Base-by-base conservation (phyloP, 805 yeast species). In the Saccharomycopsis oosterbeekiorum region DNA sequence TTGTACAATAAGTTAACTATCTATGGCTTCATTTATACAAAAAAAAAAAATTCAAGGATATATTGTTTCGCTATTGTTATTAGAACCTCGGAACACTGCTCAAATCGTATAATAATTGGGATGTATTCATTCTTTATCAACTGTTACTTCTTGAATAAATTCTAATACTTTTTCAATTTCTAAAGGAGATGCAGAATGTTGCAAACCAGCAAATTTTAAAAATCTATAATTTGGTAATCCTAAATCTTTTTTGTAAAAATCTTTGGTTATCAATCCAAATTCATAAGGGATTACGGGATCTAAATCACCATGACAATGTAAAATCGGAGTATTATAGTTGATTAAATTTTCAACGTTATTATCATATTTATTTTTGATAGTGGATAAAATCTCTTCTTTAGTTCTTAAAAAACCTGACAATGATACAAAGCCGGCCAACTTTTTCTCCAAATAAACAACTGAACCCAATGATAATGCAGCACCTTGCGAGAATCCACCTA, bases 401-500 rank as follows among this genome's bases (percentile, higher is more conserved):
- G 78, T 72, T 2, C 83, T 78, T 62, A 83, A 74, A 68, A 89
- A 89, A 0, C 97, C 97, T 0, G 96, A 88, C 56, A 93, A 74
- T 0, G 84, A 82, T 24, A 90, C 71, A 37, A 88, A 78, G 1
- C 97, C 98, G 9, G 88, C 98, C 21, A 92, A 75, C 68, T 86
- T 87, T 60, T 75, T 70, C 19, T 84, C 84, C 11, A 79, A 71
- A 0, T 59, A 50, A 14, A 51, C 62, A 21, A 82, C 76, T 15
- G 86, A 69, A 2, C 88, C 89, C 62, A 88, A 74, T 1, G 94
- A 75, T 11, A 93, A 64, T 1, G 96, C 91, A 57, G 90, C 96
- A 60, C 99, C 99, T 74, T 94, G 99, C 4, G 96, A 86, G 70
- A 94, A 94, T 0, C 99, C 99, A 41, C 98, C 98, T 61, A 94